Base-by-base conservation (phyloP, 352 stramenopile species). In the Phytophthora nicotianae region DNA sequence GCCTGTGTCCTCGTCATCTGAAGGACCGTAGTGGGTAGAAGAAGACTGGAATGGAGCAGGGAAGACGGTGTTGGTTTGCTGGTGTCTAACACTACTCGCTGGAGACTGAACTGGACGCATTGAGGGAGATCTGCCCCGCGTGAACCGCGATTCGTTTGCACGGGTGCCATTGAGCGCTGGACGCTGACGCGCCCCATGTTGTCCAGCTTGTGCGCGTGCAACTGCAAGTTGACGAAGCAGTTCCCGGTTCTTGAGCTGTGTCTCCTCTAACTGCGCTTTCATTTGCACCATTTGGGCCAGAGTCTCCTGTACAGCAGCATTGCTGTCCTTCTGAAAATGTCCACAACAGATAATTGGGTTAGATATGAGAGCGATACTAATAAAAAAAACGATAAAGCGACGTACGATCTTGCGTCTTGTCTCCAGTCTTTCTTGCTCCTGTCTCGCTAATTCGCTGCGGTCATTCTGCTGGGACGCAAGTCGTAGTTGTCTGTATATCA, bases 181-280 rank as follows among this genome's bases (percentile, higher is more conserved):
- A 37, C 61, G 54, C 10, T 69, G 64, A n/a, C 41, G 55, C 42
- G 20, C 17, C 1, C 45, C 29, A 5, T 72, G 50, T 24, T 70
- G 58, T 2, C 58, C 61, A 17, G 52, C 62, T 54, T 87, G 88
- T 14, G 74, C 66, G 45, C 82, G 65, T 0, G 81, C 71, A 32
- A 94, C 83, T 3, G 85, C 85, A 11, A 94, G 70, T 50, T 94
- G 83, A 0, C 83, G 79, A 32, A 91, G 59, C 3, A 94, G 59
- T 26, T 94, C 83, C 21, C 82, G 80, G 53, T 94, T 94, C 46
- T 91, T 90, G 6, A 89, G 67, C 35, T 94, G 79, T 2, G 68
- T 71, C 38, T 90, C 79, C 33, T 91, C 74, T 10, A 91, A 42
- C 43, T 88, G 70, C 1, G 62, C 62, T 54, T 88, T 88, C 65